Evolutionary conservation across 345 rosid species (phyloP), one percentile per base, ranked within the genome.

Genomic region (Erucastrum elatum): DNA sequence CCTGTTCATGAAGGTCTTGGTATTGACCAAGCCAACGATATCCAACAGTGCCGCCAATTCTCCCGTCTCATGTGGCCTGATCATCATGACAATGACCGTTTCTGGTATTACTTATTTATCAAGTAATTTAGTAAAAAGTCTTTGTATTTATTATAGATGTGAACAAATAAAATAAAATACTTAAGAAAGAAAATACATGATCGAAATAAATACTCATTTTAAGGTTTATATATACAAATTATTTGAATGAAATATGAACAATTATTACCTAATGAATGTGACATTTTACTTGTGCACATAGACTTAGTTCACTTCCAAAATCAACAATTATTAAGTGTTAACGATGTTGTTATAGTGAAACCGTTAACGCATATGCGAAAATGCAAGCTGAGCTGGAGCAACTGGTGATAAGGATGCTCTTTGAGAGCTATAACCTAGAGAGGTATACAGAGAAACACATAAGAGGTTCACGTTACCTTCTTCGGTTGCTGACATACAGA

Each of bases 391-490:
- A 89, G 30, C 27, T 89, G 26, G 83, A 86, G 79, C 87, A 84
- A 76, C 15, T 73, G 55, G 82, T 89, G 77, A 78, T 85, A 80
- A 77, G 73, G 68, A 84, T 91, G 90, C 8, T 91, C 66, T 86
- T 86, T 30, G 87, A 85, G 71, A 89, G 89, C 82, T 89, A 87
- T 67, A 89, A 90, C 1, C 2, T 91, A 33, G 78, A 74, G 64
- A 55, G 74, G 75, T 75, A 68, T 2, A 12, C 3, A 64, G 83
- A 85, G 64, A 70, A 81, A 70, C 88, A 84, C 76, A 61, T 64
- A 2, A 76, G 35, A 62, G 80, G 86, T 13, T 81, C 87, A 60
- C 82, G 85, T 21, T 87, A 90, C 65, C 91, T 89, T 34, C 81
- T 89, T 6, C 86, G 93, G 8, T 71, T 87, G 69, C 55, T 87